phyloP scores from a whole-genome alignment of 345 rosid genomes.

The Cardamine occulta region DNA sequence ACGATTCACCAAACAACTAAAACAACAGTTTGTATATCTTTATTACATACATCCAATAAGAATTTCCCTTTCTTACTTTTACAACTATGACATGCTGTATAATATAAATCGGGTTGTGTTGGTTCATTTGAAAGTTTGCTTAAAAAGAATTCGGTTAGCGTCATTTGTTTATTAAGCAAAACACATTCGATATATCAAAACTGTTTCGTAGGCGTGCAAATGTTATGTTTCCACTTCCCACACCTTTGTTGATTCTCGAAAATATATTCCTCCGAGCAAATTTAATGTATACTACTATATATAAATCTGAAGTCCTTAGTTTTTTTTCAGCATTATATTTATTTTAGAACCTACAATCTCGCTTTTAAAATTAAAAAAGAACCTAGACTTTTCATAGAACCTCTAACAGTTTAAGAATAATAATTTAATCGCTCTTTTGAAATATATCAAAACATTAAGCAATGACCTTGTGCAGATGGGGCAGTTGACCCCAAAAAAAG shows the following conservation, averaged over 20 bases:
- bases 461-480: neutral
- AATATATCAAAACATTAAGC: too few relatives aligned
- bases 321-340: neutral
- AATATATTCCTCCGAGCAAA: too few relatives aligned
- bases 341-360: too few relatives aligned
- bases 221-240: neutral
- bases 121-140: neutral
- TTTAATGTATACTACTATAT: neutral
- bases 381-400: neutral
- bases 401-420: neutral
- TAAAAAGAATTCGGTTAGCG: neutral
- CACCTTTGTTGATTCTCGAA: neutral
- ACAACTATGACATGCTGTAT: neutral
- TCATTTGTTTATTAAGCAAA: neutral
- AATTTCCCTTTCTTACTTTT: conserved; percentile 8
- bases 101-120: neutral
- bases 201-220: neutral
- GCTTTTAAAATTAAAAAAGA: too few relatives aligned
- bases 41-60: conserved; percentile 17
- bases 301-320: neutral
- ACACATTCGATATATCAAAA: neutral
- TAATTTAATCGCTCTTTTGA: neutral
- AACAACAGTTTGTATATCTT: conserved; percentile 39
- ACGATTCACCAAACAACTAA: conserved; percentile 45
- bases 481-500: neutral